phyloP scores from a whole-genome alignment of 2,329 filamentous ascomycete genomes.

The Didymella keratinophila region DNA sequence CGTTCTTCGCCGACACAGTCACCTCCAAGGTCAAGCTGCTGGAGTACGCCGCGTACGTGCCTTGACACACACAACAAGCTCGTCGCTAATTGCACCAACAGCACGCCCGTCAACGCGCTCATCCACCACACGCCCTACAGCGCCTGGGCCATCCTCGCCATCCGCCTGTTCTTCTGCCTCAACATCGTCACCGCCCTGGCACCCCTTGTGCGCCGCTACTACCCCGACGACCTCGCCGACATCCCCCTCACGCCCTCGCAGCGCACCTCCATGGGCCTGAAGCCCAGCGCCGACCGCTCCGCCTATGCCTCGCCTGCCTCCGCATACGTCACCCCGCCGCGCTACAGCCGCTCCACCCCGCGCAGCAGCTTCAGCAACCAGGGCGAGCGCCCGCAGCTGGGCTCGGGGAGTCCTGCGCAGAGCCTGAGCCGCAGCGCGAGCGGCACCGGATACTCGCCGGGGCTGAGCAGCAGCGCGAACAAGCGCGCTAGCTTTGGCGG shows the following conservation, averaged over 20 bases:
- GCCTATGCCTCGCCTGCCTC: constrained; percentile 58
- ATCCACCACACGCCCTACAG: constrained; percentile 48
- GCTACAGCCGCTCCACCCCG: constrained; percentile 80
- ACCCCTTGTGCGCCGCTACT: constrained; percentile 71
- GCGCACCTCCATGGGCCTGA: constrained; percentile 81
- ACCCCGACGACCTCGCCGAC: constrained; percentile 78
- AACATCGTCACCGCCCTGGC: constrained; percentile 76
- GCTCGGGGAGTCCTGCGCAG: constrained; percentile 60
- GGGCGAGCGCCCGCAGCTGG: constrained; percentile 57
- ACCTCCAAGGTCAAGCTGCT: constrained; percentile 32
- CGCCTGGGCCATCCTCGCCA: constrained; percentile 52
- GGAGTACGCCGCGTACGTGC: constrained; percentile 35
- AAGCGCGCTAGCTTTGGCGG: constrained; percentile 70
- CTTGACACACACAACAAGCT: background rate
- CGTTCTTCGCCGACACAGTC: constrained; percentile 50
- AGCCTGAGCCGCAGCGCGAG: constrained; percentile 37
- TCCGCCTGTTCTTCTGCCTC: constrained; percentile 62
- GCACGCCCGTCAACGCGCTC: constrained; percentile 48
- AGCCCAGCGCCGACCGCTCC: constrained; percentile 69
- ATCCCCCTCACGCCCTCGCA: constrained; percentile 92
- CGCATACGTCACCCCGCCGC: constrained; percentile 83
- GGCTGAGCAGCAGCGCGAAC: constrained; percentile 57
- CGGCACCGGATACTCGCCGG: constrained; percentile 60
- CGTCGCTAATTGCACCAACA: constrained; percentile 22
- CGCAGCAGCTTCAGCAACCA: constrained; percentile 65